These are phyloP conservation scores for Microbotryum saponariae DNA, from an alignment of 1,284 basidiomycete species.

Conservation along the genomic window DNA sequence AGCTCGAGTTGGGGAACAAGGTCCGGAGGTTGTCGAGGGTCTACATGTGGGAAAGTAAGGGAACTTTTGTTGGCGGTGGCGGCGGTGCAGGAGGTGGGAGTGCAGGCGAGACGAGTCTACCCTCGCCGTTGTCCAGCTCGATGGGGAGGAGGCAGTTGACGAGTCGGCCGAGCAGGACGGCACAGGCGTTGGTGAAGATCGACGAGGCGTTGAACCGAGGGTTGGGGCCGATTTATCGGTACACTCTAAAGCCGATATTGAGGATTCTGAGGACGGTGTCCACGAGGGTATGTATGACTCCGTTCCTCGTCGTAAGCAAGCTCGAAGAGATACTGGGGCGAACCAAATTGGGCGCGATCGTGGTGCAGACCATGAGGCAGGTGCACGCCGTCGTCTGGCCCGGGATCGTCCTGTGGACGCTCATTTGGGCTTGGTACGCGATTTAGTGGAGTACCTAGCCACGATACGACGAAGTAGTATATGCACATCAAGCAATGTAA, in stretches of 20 bases:
- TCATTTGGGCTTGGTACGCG: conserved; percentile 10
- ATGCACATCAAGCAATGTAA: too few relatives aligned
- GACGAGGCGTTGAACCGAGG: conserved; percentile 7
- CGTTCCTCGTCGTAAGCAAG: neutral
- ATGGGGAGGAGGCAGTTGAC: neutral
- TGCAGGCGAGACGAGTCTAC: neutral
- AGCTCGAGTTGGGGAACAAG: neutral
- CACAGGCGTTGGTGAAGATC: neutral
- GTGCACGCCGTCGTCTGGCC: conserved; percentile 4
- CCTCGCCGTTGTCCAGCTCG: neutral
- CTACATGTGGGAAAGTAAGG: conserved; percentile 20
- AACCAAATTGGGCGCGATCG: conserved; percentile 3
- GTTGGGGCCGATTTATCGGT: neutral
- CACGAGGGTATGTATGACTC: neutral
- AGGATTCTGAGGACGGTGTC: neutral
- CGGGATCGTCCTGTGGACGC: conserved; percentile 8
- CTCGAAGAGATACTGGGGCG: neutral
- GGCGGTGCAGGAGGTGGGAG: neutral
- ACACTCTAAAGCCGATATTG: neutral
- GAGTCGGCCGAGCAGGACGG: neutral
- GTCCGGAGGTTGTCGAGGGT: conserved; percentile 20
- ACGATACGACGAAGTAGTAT: too few relatives aligned
- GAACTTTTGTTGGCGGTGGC: neutral
- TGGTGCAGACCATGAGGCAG: conserved; percentile 6
- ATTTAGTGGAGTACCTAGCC: neutral